Percentiles rank a stretch among this genome's conserved stretches.
phyloP scores from a whole-genome alignment of 805 yeast species.

The Ogataea wickerhamii region DNA sequence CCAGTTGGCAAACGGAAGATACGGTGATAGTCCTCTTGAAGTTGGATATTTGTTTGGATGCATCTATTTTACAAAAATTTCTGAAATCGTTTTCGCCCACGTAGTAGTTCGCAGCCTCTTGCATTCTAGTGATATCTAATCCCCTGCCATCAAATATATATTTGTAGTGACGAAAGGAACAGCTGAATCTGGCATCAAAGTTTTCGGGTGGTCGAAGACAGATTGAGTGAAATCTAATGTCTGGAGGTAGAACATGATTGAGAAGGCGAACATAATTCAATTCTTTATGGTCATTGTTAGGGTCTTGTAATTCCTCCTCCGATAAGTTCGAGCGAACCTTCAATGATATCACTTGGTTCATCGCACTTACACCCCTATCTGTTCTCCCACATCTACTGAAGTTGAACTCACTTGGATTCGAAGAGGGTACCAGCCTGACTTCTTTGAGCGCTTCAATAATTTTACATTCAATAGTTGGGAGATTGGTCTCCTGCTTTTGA shows the following conservation, averaged over 20 bases:
- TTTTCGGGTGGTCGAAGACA: conserved; percentile 76
- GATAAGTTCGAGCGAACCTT: conserved; percentile 66
- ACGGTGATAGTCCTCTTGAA: conserved; percentile 60
- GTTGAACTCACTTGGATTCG: conserved; percentile 57
- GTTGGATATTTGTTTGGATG: conserved; percentile 85
- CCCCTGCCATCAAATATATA: conserved; percentile 63
- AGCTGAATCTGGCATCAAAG: conserved; percentile 93
- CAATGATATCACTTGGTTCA: conserved; percentile 89
- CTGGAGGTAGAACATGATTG: conserved; percentile 75
- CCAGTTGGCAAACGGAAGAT: conserved; percentile 21
- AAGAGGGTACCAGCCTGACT: conserved; percentile 59
- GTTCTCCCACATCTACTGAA: conserved; percentile 95
- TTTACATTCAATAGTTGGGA: conserved; percentile 83
- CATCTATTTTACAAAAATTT: conserved; percentile 92
- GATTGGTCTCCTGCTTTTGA: conserved; percentile 69
- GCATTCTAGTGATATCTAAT: conserved; percentile 66
- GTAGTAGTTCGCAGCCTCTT: conserved; percentile 56
- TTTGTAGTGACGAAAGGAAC: conserved; percentile 79
- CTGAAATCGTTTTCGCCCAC: conserved; percentile 86
- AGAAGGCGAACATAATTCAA: conserved; percentile 71
- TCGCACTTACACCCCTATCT: conserved; percentile 94
- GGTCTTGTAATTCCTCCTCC: conserved; percentile 56
- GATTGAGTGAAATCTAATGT: conserved; percentile 77
- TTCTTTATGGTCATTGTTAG: conserved; percentile 60
- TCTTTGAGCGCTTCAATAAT: conserved; percentile 67